Evolutionary conservation across 1,284 basidiomycete species (phyloP), one percentile per base, ranked within the genome.

Genomic region (Pulchroboletus neoregius): DNA sequence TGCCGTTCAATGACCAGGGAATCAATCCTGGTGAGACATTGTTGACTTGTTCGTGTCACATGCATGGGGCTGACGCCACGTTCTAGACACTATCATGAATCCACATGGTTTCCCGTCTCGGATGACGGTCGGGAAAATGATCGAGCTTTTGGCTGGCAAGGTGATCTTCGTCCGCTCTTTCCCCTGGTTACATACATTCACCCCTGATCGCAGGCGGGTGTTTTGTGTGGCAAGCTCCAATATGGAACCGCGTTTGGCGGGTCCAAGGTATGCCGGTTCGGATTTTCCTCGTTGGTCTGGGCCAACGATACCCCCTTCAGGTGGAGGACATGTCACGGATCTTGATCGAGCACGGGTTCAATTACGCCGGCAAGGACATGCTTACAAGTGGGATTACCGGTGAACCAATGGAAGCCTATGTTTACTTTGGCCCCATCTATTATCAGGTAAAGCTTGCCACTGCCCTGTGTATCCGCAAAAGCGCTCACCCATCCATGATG

Each of bases 91-190:
- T 16, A 98, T 99, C 72, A 99, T 99, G 95, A 99, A 99, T 67
- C 96, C 96, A 3, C 96, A 99, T 70, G 96, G 96, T 62, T 99
- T 99, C 78, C 96, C 96, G 2, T 96, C 93, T 47, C 92, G 96
- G 45, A 99, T 99, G 95, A 98, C 96, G 27, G 96, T 99, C 32
- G 96, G 96, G 38, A 99, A 99, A 73, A 99, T 99, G 96, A 96
- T 99, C 49, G 96, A 99, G 69, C 75, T 98, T 20, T 73, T 99
- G 16, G 89, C 93, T n/a, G 95, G 96, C 45, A 98, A 98, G 78
- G 87, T 87, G 39, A 47, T 41, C 34, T 4, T 26, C 35, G 26
- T 34, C 36, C 15, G 43, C 30, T 31, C 42, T 43, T 4, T 20
- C 0, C 6, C 7, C 4, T 5, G 43, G 48, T 13, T 41, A 18